These are phyloP conservation scores for Cytidiella melzeri DNA, from an alignment of 768 basidiomycete species.

Conservation along the genomic window DNA sequence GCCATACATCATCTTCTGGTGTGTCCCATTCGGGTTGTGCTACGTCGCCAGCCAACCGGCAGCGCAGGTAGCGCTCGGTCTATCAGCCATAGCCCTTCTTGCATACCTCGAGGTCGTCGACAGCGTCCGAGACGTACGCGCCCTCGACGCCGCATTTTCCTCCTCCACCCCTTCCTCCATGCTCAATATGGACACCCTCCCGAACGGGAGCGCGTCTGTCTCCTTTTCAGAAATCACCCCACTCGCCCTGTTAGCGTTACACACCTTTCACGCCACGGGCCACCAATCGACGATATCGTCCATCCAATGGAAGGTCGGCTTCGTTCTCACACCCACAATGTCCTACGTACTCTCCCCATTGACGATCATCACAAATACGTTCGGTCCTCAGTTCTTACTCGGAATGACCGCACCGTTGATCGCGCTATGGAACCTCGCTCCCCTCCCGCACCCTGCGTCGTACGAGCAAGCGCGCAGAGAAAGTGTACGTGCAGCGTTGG, in stretches of 20 bases:
- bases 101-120: conserved; percentile 78
- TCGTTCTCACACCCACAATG: conserved; percentile 67
- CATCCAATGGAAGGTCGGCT: conserved; percentile 94
- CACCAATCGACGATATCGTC: conserved; percentile 87
- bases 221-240: conserved; percentile 66
- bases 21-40: conserved; percentile 53
- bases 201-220: conserved; percentile 28
- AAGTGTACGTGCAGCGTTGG: conserved; percentile 48
- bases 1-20: conserved; percentile 80
- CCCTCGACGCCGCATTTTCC: conserved; percentile 45
- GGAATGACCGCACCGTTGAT: conserved; percentile 67
- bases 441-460: conserved; percentile 32
- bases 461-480: conserved; percentile 32
- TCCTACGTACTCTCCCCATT: conserved; percentile 68
- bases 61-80: conserved; percentile 71
- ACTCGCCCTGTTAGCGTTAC: conserved; percentile 68
- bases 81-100: conserved; percentile 61
- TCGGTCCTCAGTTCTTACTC: conserved; percentile 64
- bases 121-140: conserved; percentile 66
- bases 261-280: conserved; percentile 82
- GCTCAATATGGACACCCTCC: conserved; percentile 28
- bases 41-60: conserved; percentile 71
- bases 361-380: conserved; percentile 70
- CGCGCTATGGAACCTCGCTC: conserved; percentile 80
- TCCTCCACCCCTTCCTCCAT: conserved; percentile 40